Evolutionary conservation across 306 rosid genomes (phyloP).

Genomic region (Malus domestica): DNA sequence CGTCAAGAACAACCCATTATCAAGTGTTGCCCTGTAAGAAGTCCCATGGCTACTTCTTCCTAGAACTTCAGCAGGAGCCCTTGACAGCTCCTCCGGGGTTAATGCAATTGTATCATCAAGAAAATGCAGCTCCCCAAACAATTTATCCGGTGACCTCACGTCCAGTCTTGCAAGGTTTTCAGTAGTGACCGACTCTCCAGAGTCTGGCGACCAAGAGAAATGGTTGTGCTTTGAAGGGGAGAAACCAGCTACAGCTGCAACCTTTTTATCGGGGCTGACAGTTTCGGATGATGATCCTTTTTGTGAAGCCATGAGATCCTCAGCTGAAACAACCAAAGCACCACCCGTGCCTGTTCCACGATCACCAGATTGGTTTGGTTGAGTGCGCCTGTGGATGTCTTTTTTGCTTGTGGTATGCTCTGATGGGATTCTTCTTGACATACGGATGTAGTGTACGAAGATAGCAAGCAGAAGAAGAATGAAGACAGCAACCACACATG

Average conservation of each 20-base stretch:
- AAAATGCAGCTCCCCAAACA: slow-evolving; percentile 88
- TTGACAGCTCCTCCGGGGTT: slow-evolving; percentile 85
- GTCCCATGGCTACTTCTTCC: slow-evolving; percentile 99
- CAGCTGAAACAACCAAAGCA: slow-evolving; percentile 73
- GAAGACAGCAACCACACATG: slow-evolving; percentile 72
- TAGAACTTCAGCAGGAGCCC: slow-evolving; percentile 96
- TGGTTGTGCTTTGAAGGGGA: slow-evolving; percentile 83
- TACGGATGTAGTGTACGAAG: slow-evolving; percentile 69
- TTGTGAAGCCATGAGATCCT: slow-evolving; percentile 66
- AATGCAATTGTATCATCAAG: slow-evolving; percentile 75
- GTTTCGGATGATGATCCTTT: slow-evolving; percentile 73
- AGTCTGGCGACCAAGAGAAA: slow-evolving; percentile 88
- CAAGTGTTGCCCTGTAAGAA: slow-evolving; percentile 87
- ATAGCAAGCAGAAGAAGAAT: slow-evolving; percentile 71
- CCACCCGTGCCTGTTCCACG: slow-evolving; percentile 44
- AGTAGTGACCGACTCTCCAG: slow-evolving; percentile 63
- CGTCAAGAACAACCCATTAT: slow-evolving; percentile 67
- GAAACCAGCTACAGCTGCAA: slow-evolving; percentile 52
- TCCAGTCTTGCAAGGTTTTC: slow-evolving; percentile 77
- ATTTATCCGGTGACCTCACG: slow-evolving; percentile 78
- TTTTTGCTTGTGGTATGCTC: slow-evolving; percentile 49
- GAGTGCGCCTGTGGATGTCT: slow-evolving; percentile 33
- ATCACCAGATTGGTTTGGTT: slow-evolving; percentile 42
- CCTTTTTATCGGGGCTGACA: slow-evolving; percentile 62
- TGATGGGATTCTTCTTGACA: slow-evolving; percentile 48